Conservation (phyloP, 768 basidiomycete genomes). For the Rhizopogon salebrosus region DNA sequence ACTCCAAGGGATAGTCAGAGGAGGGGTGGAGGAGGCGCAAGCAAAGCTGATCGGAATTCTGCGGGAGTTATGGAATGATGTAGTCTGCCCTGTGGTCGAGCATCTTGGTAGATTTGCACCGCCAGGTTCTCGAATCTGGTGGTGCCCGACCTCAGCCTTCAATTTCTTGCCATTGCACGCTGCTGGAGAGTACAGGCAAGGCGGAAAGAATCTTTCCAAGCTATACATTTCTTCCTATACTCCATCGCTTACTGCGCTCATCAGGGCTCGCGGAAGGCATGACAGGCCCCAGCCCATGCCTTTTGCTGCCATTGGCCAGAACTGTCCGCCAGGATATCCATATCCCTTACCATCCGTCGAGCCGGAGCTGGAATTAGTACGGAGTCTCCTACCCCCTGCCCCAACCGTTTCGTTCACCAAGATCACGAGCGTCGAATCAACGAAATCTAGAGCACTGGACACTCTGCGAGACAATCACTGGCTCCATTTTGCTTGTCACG, state of each 20-base stretch:
- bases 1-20: not conserved
- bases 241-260: too few relatives aligned
- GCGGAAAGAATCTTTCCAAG: not conserved
- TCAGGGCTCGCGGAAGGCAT: too few relatives aligned
- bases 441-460: too few relatives aligned
- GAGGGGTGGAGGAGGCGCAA: not conserved
- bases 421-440: too few relatives aligned
- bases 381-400: too few relatives aligned
- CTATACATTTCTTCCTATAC: constrained; percentile 3
- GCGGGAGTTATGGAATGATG: constrained; percentile 6
- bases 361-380: too few relatives aligned
- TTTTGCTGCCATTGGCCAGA: constrained; percentile 5
- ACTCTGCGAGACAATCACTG: too few relatives aligned
- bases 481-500: constrained; percentile 20
- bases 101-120: not conserved
- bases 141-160: constrained; percentile 10
- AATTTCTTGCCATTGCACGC: constrained; percentile 29
- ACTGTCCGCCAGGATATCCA: not conserved
- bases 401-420: too few relatives aligned
- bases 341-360: not conserved
- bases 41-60: not conserved
- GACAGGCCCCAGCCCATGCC: not conserved
- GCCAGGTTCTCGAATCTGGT: not conserved
- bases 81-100: too few relatives aligned
- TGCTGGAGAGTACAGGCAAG: constrained; percentile 20